These are phyloP conservation scores for Dryas drummondii DNA, from an alignment of 306 rosid species.

Conservation along the genomic window DNA sequence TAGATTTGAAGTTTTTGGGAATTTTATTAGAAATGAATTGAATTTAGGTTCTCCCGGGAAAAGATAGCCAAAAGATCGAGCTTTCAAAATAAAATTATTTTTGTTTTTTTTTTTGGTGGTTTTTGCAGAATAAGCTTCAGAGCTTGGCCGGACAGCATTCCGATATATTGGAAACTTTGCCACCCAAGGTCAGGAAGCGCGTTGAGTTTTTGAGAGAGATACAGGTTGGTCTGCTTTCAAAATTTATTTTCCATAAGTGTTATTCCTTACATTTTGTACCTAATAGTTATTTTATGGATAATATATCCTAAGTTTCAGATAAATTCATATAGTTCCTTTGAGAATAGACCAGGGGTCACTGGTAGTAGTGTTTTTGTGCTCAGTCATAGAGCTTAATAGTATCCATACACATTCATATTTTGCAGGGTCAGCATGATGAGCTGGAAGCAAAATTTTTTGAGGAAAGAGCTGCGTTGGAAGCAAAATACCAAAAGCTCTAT, in stretches of 20 bases:
- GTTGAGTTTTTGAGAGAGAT: constrained; percentile 76
- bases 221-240: constrained; percentile 44
- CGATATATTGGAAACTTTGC: constrained; percentile 53
- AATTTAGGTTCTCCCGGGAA: background rate
- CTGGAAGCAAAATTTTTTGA: constrained; percentile 67
- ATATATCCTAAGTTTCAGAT: background rate
- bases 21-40: background rate
- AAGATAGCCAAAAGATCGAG: background rate
- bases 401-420: background rate
- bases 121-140: constrained; percentile 64
- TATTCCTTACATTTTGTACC: background rate
- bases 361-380: background rate
- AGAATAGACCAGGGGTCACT: background rate
- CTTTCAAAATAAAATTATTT: background rate
- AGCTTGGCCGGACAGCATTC: constrained; percentile 72
- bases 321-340: background rate
- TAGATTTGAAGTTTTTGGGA: background rate
- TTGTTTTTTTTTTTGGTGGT: background rate
- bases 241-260: background rate
- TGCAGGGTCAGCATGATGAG: constrained; percentile 69
- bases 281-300: background rate
- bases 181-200: constrained; percentile 62
- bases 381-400: background rate
- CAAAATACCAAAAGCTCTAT: constrained; percentile 72
- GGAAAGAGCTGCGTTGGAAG: constrained; percentile 85